Evolutionary conservation across 108 stramenopile species (phyloP).

Genomic region (Pseudonitzschia pungens): DNA sequence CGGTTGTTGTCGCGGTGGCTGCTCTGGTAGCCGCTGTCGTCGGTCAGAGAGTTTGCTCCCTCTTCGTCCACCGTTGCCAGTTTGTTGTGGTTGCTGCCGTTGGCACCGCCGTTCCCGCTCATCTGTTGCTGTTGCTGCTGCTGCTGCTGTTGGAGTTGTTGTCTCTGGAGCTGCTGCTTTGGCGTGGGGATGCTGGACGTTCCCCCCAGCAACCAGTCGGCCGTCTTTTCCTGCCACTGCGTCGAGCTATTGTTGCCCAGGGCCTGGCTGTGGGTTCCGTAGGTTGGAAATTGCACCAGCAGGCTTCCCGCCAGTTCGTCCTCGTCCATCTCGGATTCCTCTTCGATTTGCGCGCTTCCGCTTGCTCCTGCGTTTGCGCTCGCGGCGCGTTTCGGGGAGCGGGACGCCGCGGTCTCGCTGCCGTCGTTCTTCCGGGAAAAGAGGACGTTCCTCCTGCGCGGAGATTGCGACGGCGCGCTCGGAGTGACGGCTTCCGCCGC

Average conservation of each 20-base stretch:
- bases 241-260: slow-evolving; percentile 14
- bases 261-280: slow-evolving; percentile 46
- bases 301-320: slow-evolving; percentile 64
- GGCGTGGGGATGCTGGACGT: slow-evolving; percentile 35
- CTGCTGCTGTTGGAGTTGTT: slow-evolving; percentile 25
- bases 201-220: slow-evolving; percentile 44
- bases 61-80: slow-evolving; percentile 2
- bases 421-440: not conserved
- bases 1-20: not conserved
- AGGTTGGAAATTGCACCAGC: slow-evolving; percentile 77
- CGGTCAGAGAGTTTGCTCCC: not conserved
- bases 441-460: not conserved
- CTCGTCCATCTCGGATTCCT: no score
- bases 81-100: slow-evolving; percentile 14
- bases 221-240: slow-evolving; percentile 34
- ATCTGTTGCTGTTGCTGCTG: slow-evolving; percentile 20
- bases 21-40: slow-evolving; percentile 6
- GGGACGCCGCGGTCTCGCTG: not conserved
- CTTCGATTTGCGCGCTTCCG: no score
- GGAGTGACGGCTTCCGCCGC: not conserved
- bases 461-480: no score
- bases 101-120: slow-evolving; percentile 1
- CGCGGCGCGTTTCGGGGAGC: not conserved
- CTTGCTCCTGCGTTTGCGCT: not conserved
- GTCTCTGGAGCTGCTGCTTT: slow-evolving; percentile 20